Evolutionary conservation across 345 rosid species (phyloP), one percentile per base, ranked within the genome.

Genomic region (Aegle marmelos): DNA sequence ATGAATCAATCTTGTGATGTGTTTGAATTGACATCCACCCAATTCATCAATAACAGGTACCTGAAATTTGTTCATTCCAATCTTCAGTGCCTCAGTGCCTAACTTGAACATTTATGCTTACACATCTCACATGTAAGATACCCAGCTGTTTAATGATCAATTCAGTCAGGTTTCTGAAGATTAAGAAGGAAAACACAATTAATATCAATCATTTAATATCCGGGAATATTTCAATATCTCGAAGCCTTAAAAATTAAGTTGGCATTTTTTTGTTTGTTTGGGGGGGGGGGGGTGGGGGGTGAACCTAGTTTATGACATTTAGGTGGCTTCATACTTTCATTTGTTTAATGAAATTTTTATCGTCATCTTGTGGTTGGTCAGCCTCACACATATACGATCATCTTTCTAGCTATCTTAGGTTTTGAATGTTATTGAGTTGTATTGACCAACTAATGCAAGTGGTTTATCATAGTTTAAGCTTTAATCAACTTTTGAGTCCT

Each of bases 401-500:
- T 76, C 34, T 5, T 50, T 4, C 41, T 22, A 59, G 30, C 19
- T 50, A 9, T 1, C 17, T 65, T 66, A n/a, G 65, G 62, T 31
- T 66, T 64, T 76, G 64, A 76, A 73, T 45, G 13, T 19, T 68
- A 73, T 41, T 66, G 73, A 62, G 71, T 66, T 79, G 63, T 34
- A 70, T 82, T 65, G 78, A 76, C 81, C 66, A 45, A 76, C 70
- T 31, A 65, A 67, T 77, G 31, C 36, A 22, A 68, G 78, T 66
- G 58, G 74, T 48, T 36, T n/a, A 33, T 79, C 58, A 64, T 80
- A 41, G 69, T 45, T 83, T 72, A 79, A 78, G 80, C 82, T 82
- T 83, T 79, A 82, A 80, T 78, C 56, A 36, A 68, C 85, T 81
- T 82, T 88, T 72, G 80, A 85, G 86, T 82, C 70, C 83, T 22